Evolutionary conservation across 2,329 filamentous ascomycete genomes (phyloP), one percentile per base, ranked within the genome.

Genomic region (Ascochyta clinopodiicola): DNA sequence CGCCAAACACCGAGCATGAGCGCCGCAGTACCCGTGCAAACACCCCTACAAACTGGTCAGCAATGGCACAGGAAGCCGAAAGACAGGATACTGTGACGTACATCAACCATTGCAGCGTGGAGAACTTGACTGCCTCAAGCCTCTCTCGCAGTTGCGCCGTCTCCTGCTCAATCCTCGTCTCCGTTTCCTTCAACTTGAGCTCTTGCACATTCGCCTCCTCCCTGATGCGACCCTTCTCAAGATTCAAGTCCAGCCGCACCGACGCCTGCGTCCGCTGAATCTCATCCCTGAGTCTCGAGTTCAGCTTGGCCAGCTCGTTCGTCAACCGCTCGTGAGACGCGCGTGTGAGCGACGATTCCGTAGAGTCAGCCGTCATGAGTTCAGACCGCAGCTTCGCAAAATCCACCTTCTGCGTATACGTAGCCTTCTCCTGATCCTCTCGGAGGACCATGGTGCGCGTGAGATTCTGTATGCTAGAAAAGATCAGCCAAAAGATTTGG

Each of bases 141-240:
- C 96, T 89, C 81, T 98, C 95, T 64, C 92, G 83, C 72, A 99
- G 76, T 29, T 90, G 89, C 36, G 94, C 94, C 49, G 95, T 92
- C 81, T 98, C 95, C 79, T 98, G 94, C 81, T 99, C 95, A 70
- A 99, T 98, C 78, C 96, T 88, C 54, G 93, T 96, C 80, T 99
- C 95, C 12, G 95, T 98, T 84, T 99, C 95, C 81, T 96, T 97
- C 70, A 99, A 92, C 81, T 96, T 96, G 78, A 99, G 86, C 77
- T 99, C 95, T 79, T 98, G 95, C 54, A 90, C 89, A 64, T 96
- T 96, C 17, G 93, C 92, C 81, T 99, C 95, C 78, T 99, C 95
- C 59, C 95, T 83, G 65, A 98, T 99, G 60, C 95, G 85, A 13
- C 95, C 95, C 80, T 99, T 99, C 73, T 99, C 95, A 40, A 99